Base-by-base conservation (phyloP, 441 rosid species). In the Brassica balearica region DNA sequence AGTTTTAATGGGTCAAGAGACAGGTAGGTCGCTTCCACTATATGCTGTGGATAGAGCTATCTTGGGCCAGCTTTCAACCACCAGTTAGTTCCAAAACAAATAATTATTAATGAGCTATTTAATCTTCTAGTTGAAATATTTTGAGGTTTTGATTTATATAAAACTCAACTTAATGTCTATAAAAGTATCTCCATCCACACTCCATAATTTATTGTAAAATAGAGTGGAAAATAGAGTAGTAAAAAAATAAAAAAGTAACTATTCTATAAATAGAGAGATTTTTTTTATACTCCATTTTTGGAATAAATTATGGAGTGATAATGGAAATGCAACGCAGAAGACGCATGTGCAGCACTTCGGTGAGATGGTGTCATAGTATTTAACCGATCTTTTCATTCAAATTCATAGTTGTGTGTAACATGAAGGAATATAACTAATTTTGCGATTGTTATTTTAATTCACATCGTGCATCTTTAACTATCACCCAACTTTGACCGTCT, bases 11-110 rank as follows among this genome's bases (percentile, higher is more conserved):
- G 79, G 76, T 65, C 58, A 56, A 10, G 46, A 56, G 76, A 80
- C 79, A 80, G 82, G 76, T 75, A 70, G 76, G 76, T 70, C 63
- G 72, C 58, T 69, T 75, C 79, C 72, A 70, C 76, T 80, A 20
- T 58, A 64, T 65, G 82, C 72, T 70, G 65, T 70, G 72, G 79
- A 80, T 80, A 56, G 75, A 75, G 69, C n/a, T 58, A 8, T 14
- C 29, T 80, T 65, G 82, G 76, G 79, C 76, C 82, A 80, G 72
- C 82, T 70, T 70, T 70, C 79, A 80, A 80, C 76, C 41, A 80
- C 73, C 65, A 20, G 36, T 80, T 74, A 55, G 74, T 34, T 69
- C 71, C 71, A 0, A 69, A 61, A 41, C 11, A 56, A 17, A 56
- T 64, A 2, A 51, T 58, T 70, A 74, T 69, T 4, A 38, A 56